These are phyloP conservation scores for Coemansia guatemalensis DNA, from an alignment of 192 early-diverging fungal genomes.

Conservation along the genomic window DNA sequence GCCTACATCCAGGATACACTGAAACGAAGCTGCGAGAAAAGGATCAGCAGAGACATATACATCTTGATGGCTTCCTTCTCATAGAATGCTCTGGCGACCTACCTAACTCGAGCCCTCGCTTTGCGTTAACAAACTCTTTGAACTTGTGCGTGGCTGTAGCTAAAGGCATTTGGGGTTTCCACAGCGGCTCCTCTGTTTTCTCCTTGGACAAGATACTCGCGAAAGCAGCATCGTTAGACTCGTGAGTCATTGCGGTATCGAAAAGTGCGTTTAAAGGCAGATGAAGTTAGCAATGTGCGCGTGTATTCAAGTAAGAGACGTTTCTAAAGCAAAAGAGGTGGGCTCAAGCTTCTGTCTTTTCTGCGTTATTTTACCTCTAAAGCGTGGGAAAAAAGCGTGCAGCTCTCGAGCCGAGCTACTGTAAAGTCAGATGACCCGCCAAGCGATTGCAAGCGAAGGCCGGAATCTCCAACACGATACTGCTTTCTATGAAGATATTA, in stretches of 20 bases:
- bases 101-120: conserved; percentile 54
- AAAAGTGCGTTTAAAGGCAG: background rate
- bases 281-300: background rate
- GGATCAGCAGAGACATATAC: background rate
- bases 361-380: background rate
- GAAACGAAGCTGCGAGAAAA: background rate
- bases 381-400: conserved; percentile 8
- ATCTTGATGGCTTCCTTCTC: background rate
- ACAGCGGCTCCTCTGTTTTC: conserved; percentile 43
- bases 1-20: background rate
- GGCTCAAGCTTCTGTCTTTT: background rate
- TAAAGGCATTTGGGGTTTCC: conserved; percentile 60
- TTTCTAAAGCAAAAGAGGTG: background rate
- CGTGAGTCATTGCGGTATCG: conserved; percentile 23
- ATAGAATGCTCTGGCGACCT: background rate
- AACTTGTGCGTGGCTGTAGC: conserved; percentile 72
- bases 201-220: background rate
- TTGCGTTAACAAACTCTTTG: conserved; percentile 67
- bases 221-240: background rate
- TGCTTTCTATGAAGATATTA: no score
- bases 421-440: no score
- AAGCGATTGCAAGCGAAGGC: no score
- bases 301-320: background rate
- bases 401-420: background rate
- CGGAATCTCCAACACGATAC: no score